phyloP scores from a whole-genome alignment of 108 stramenopile genomes.

The Chaetoceros muelleri region DNA sequence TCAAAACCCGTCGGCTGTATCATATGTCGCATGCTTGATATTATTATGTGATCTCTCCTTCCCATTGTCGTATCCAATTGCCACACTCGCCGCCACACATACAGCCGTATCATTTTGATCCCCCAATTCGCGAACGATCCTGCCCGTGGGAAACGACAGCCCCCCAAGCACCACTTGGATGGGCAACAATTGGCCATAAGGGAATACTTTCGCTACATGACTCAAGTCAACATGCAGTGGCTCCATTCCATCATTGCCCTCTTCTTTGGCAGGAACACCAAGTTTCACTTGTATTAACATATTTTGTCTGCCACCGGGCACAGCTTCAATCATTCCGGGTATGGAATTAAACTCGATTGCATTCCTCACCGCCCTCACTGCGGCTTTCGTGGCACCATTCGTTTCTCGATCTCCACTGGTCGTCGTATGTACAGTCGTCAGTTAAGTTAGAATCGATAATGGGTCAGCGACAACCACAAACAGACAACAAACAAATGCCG shows the following conservation, averaged over 20 bases:
- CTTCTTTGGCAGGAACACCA: constrained; percentile 28
- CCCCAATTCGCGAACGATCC: constrained; percentile 56
- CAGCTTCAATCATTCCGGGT: constrained; percentile 61
- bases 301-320: constrained; percentile 50
- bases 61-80: constrained; percentile 48
- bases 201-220: constrained; percentile 45
- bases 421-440: too few relatives aligned
- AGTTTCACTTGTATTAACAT: constrained; percentile 63
- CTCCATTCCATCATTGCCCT: background rate
- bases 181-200: constrained; percentile 47
- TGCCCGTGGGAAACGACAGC: constrained; percentile 50
- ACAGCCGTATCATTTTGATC: constrained; percentile 52
- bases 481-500: too few relatives aligned
- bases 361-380: constrained; percentile 64
- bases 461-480: too few relatives aligned
- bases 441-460: too few relatives aligned
- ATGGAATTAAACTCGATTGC: constrained; percentile 85
- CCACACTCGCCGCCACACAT: constrained; percentile 54
- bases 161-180: constrained; percentile 49
- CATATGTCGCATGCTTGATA: background rate
- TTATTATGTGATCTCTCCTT: background rate
- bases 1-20: background rate
- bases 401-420: constrained; percentile 17
- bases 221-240: constrained; percentile 21
- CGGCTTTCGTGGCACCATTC: constrained; percentile 54